phyloP scores from a whole-genome alignment of 768 basidiomycete species.

The Leccinum incarnatum region DNA sequence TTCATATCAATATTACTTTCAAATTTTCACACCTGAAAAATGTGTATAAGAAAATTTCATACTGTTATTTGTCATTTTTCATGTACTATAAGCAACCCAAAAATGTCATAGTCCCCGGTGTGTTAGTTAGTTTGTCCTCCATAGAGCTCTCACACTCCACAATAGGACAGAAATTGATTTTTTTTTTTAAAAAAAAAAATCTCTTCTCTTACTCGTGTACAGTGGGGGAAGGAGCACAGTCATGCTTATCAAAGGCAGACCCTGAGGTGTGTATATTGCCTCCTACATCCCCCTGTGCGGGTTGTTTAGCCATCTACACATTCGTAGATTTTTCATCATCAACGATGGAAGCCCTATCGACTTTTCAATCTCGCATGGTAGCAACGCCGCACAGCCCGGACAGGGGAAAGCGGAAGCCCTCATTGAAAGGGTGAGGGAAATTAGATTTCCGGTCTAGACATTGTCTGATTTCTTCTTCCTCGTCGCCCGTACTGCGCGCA shows the following conservation, averaged over 20 bases:
- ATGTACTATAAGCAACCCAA: no score
- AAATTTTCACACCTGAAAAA: no score
- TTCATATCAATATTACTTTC: no score
- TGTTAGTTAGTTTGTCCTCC: no score
- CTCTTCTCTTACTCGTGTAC: background rate
- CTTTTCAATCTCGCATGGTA: conserved; percentile 5
- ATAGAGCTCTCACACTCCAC: no score
- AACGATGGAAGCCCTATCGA: conserved; percentile 3
- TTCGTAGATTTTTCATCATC: conserved; percentile 2
- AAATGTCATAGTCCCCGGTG: no score
- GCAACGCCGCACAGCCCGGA: background rate
- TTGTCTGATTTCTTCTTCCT: background rate
- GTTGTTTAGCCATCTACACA: background rate
- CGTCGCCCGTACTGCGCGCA: background rate
- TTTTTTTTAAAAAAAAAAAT: no score
- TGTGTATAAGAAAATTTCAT: no score
- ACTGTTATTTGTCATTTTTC: no score
- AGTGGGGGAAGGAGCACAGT: background rate
- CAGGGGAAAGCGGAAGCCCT: conserved; percentile 4
- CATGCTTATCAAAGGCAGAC: conserved; percentile 1
- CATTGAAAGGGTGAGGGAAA: background rate
- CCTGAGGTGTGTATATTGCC: background rate
- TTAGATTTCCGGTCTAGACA: background rate
- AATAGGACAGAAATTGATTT: no score
- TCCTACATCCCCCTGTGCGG: background rate